Percentiles rank a stretch among this genome's conserved stretches.
phyloP scores from a whole-genome alignment of 2,329 filamentous ascomycete species.

The Sarocladium oryzae region DNA sequence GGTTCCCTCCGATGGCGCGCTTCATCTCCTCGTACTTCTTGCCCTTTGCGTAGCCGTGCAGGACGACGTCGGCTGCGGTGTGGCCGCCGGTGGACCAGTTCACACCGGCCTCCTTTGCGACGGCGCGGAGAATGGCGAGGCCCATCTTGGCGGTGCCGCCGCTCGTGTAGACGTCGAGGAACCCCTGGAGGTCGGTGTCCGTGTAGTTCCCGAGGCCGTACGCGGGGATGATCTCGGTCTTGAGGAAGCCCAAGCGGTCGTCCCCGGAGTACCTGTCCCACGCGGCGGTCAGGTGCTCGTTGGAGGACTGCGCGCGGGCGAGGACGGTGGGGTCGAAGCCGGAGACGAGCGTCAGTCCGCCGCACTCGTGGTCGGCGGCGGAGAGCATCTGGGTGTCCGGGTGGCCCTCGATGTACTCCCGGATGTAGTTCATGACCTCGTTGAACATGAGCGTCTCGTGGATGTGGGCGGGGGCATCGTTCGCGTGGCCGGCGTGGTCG shows the following conservation, averaged over 20 bases:
- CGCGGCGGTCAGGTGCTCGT: constrained; percentile 13
- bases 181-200: constrained; percentile 12
- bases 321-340: constrained; percentile 16
- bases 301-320: constrained; percentile 13
- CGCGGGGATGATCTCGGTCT: constrained; percentile 12
- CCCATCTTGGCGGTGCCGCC: constrained; percentile 11
- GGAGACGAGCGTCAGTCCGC: constrained; percentile 17
- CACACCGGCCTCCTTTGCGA: constrained; percentile 14
- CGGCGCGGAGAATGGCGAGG: constrained; percentile 12
- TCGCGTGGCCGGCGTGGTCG: constrained; percentile 18
- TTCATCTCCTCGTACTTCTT: constrained; percentile 11
- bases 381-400: constrained; percentile 20
- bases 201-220: constrained; percentile 15
- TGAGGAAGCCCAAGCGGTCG: constrained; percentile 13
- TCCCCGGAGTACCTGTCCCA: constrained; percentile 14
- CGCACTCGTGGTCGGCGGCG: constrained; percentile 19
- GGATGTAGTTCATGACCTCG: constrained; percentile 18
- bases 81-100: constrained; percentile 18
- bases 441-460: constrained; percentile 20
- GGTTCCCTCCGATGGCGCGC: constrained; percentile 17
- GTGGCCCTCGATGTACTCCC: constrained; percentile 15
- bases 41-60: constrained; percentile 16
- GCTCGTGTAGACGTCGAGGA: constrained; percentile 10
- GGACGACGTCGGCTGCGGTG: constrained; percentile 17
- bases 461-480: constrained; percentile 17